A percentile compares a stretch with the other conserved stretches of the same genome.
Conservation (phyloP, 192 early-diverging fungal genomes). For the Coemansia sp. region DNA sequence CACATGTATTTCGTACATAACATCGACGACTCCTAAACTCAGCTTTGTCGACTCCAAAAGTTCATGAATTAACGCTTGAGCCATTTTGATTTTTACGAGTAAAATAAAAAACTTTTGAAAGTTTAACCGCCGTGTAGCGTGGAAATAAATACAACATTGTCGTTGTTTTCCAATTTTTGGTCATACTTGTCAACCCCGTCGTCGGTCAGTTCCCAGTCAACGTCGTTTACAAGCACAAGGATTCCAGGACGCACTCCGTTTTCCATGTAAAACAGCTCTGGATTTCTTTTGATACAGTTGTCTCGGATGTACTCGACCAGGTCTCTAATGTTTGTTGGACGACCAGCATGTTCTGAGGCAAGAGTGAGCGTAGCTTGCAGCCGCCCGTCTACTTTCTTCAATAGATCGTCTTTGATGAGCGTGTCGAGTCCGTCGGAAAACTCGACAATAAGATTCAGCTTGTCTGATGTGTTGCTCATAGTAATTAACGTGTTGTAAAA, state of each 20-base stretch:
- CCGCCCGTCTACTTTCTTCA: slow-evolving; percentile 26
- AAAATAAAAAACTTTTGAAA: neutral
- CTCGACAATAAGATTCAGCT: slow-evolving; percentile 17
- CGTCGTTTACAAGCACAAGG: slow-evolving; percentile 90
- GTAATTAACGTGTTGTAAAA: too few relatives aligned
- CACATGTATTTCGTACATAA: too few relatives aligned
- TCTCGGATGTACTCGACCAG: slow-evolving; percentile 72
- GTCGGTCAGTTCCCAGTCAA: slow-evolving; percentile 95
- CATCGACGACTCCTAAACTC: too few relatives aligned
- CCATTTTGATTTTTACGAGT: neutral
- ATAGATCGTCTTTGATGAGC: slow-evolving; percentile 72
- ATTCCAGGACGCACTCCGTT: slow-evolving; percentile 92
- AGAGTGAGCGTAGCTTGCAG: neutral
- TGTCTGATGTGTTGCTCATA: neutral
- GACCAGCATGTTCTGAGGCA: neutral
- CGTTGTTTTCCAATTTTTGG: slow-evolving; percentile 73
- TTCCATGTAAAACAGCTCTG: slow-evolving; percentile 81
- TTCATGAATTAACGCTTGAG: too few relatives aligned
- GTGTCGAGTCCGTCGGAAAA: slow-evolving; percentile 90
- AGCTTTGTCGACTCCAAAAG: too few relatives aligned
- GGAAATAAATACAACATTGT: slow-evolving; percentile 90
- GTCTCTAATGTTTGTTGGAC: slow-evolving; percentile 59
- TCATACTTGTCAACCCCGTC: slow-evolving; percentile 78
- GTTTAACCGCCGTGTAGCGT: slow-evolving; percentile 93
- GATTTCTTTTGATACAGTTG: slow-evolving; percentile 64